A percentile compares a stretch with the other conserved stretches of the same genome.
Conservation (phyloP, 2,329 filamentous ascomycete genomes). For the Paramyrothecium roridum region DNA sequence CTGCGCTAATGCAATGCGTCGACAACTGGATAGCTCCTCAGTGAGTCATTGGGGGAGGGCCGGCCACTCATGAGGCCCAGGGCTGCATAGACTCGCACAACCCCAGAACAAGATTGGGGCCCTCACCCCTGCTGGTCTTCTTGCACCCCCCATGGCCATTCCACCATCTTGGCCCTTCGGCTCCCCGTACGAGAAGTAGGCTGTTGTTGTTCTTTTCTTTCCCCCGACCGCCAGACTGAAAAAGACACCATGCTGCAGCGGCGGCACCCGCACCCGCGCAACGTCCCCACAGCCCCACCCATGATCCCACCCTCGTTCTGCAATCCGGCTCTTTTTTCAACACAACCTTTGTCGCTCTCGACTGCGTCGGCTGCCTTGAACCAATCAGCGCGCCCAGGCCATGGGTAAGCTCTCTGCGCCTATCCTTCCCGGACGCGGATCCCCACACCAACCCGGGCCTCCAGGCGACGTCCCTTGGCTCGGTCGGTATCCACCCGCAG, state of each 20-base stretch:
- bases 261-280: neutral
- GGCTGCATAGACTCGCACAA: conserved; percentile 23
- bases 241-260: too few relatives aligned
- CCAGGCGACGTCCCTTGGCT: too few relatives aligned
- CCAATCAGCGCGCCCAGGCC: neutral
- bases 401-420: neutral
- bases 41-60: conserved; percentile 23
- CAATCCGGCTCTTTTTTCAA: neutral
- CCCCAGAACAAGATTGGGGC: conserved; percentile 12
- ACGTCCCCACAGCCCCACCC: neutral
- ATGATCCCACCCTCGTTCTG: neutral
- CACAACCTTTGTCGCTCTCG: neutral
- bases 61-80: conserved; percentile 25
- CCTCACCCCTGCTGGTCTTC: neutral
- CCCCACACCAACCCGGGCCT: too few relatives aligned
- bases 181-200: too few relatives aligned
- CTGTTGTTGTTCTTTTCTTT: neutral
- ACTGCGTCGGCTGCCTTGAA: neutral
- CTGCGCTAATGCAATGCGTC: conserved; percentile 3
- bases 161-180: too few relatives aligned
- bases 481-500: too few relatives aligned
- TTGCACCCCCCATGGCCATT: neutral
- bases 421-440: neutral
- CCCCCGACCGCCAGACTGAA: neutral
- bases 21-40: neutral